These are phyloP conservation scores for Phytophthora colocasiae DNA, from an alignment of 352 stramenopile species.

Conservation along the genomic window DNA sequence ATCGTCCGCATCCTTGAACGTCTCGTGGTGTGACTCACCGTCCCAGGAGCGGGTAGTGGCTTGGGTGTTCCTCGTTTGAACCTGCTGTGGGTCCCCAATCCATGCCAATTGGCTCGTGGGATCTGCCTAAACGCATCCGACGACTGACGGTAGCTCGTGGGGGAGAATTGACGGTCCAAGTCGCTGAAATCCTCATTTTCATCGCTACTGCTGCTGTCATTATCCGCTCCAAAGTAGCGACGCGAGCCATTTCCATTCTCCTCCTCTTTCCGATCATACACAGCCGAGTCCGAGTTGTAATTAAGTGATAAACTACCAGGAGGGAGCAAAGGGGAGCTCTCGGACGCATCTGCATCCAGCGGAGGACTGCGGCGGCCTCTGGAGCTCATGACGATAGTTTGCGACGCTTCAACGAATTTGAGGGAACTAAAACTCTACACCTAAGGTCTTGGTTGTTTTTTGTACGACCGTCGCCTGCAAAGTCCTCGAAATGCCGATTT, in stretches of 20 bases:
- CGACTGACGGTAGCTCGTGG: slow-evolving; percentile 45
- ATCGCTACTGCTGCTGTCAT: slow-evolving; percentile 48
- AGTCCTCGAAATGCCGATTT: too few relatives aligned
- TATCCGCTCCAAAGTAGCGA: slow-evolving; percentile 14
- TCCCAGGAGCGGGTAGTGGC: slow-evolving; percentile 42
- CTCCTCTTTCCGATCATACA: slow-evolving; percentile 64
- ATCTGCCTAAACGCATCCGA: slow-evolving; percentile 44
- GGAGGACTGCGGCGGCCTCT: slow-evolving; percentile 27
- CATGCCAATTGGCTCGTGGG: slow-evolving; percentile 66
- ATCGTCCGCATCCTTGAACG: slow-evolving; percentile 86
- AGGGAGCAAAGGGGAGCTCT: slow-evolving; percentile 63
- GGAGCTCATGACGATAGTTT: slow-evolving; percentile 26
- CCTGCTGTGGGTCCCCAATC: slow-evolving; percentile 51
- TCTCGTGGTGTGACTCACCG: slow-evolving; percentile 76
- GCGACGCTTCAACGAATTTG: not conserved
- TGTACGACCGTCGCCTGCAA: too few relatives aligned
- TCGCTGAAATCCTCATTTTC: slow-evolving; percentile 43
- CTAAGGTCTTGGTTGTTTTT: too few relatives aligned
- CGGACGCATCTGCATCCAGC: slow-evolving; percentile 32
- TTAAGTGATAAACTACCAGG: slow-evolving; percentile 62
- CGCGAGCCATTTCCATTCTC: slow-evolving; percentile 24
- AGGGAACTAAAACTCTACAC: too few relatives aligned
- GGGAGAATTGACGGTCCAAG: slow-evolving; percentile 52
- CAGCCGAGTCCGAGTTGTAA: slow-evolving; percentile 89
- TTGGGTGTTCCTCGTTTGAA: slow-evolving; percentile 54